Evolutionary conservation across 148 eudicot species (phyloP).

Genomic region (Silene conica): DNA sequence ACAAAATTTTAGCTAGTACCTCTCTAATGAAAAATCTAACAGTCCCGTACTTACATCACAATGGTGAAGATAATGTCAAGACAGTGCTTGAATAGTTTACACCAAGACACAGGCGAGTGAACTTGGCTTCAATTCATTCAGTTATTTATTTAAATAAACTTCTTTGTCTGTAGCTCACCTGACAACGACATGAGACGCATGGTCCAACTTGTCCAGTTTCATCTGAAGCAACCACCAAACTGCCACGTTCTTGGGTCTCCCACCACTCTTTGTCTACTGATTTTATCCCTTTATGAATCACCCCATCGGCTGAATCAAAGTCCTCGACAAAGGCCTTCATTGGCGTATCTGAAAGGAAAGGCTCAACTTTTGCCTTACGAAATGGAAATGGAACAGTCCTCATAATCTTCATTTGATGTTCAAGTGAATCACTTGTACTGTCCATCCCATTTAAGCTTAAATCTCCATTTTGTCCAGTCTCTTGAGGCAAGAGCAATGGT

Average conservation of each 20-base stretch:
- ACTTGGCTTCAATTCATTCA: not conserved
- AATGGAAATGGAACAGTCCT: slow-evolving; percentile 64
- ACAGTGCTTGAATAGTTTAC: not conserved
- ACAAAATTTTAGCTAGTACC: too few species aligned
- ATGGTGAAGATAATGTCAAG: not conserved
- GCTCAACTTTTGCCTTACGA: slow-evolving; percentile 59
- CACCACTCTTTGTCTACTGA: slow-evolving; percentile 72
- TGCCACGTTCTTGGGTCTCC: slow-evolving; percentile 81
- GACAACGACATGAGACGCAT: slow-evolving; percentile 84
- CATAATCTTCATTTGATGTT: slow-evolving; percentile 50
- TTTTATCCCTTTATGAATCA: slow-evolving; percentile 34
- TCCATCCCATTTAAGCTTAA: slow-evolving; percentile 39
- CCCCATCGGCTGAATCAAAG: slow-evolving; percentile 31
- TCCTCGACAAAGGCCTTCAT: slow-evolving; percentile 95
- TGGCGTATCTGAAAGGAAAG: slow-evolving; percentile 64
- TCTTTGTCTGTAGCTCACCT: slow-evolving; percentile 40
- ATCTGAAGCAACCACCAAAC: slow-evolving; percentile 62
- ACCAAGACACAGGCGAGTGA: slow-evolving; percentile 1
- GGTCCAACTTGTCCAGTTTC: slow-evolving; percentile 98
- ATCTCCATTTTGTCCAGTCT: slow-evolving; percentile 54
- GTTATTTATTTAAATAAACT: not conserved
- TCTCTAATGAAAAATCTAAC: too few species aligned
- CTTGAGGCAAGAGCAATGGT: slow-evolving; percentile 90
- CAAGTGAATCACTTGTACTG: slow-evolving; percentile 33
- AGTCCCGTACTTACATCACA: not conserved